Percentiles rank a stretch among this genome's conserved stretches.
Evolutionary conservation across 73 alveolate species (phyloP).

Genomic region (Tetrahymena thermophila): DNA sequence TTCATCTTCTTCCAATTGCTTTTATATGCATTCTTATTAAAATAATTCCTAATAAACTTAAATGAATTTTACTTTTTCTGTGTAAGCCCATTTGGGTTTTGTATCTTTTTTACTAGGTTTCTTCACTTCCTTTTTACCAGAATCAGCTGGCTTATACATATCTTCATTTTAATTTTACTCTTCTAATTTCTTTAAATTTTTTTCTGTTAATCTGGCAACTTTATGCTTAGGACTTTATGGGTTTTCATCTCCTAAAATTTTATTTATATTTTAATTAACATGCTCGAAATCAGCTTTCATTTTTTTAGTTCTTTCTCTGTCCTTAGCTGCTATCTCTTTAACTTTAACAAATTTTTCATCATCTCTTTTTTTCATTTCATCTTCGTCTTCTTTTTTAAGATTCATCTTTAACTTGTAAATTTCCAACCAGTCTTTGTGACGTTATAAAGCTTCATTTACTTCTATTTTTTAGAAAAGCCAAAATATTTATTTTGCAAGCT

Average conservation of each 20-base stretch:
- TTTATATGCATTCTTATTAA: background rate
- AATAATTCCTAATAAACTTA: background rate
- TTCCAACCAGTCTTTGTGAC: constrained; percentile 49
- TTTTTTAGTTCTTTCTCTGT: constrained; percentile 40
- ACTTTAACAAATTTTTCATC: constrained; percentile 44
- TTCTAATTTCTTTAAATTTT: constrained; percentile 53
- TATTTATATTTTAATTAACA: constrained; percentile 35
- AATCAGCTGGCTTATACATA: constrained; percentile 17
- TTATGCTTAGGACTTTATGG: background rate
- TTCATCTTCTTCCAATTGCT: constrained; percentile 55
- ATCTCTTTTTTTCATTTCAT: constrained; percentile 40
- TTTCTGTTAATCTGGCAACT: constrained; percentile 54
- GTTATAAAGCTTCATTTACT: constrained; percentile 21
- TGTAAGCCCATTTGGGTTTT: constrained; percentile 81
- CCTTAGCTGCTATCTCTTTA: constrained; percentile 47
- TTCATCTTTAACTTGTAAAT: constrained; percentile 42
- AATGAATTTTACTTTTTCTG: constrained; percentile 46
- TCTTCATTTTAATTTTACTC: background rate
- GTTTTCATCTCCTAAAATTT: constrained; percentile 6
- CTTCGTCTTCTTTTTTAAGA: constrained; percentile 55
- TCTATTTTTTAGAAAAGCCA: background rate
- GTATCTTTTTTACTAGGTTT: constrained; percentile 30
- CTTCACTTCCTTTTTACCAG: background rate
- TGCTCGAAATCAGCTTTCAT: constrained; percentile 45
- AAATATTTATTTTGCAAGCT: too few relatives aligned